Percentiles rank a stretch among this genome's conserved stretches.
These are phyloP conservation scores for Salix brachista DNA, from an alignment of 345 rosid species.

Conservation along the genomic window DNA sequence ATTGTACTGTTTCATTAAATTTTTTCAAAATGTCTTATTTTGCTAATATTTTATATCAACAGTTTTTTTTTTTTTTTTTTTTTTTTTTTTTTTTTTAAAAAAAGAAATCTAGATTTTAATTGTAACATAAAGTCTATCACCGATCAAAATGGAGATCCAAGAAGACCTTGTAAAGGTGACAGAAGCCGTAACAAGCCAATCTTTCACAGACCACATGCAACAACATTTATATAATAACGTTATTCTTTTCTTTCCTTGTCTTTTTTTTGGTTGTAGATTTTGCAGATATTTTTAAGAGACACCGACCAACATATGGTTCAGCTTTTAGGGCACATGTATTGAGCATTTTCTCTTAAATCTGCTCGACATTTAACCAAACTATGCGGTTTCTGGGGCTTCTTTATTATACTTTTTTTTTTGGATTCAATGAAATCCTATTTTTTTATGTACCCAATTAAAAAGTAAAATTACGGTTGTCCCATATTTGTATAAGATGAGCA, in stretches of 20 bases:
- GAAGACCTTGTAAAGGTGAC: slow-evolving; percentile 37
- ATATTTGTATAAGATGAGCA: too few relatives aligned
- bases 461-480: too few relatives aligned
- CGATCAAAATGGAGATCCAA: slow-evolving; percentile 31
- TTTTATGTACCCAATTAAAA: too few relatives aligned
- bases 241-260: not conserved
- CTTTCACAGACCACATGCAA: slow-evolving; percentile 11
- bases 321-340: slow-evolving; percentile 50
- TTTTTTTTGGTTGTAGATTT: not conserved
- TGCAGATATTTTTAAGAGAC: slow-evolving; percentile 18
- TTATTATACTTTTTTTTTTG: too few relatives aligned
- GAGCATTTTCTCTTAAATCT: slow-evolving; percentile 27
- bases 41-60: too few relatives aligned
- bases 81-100: too few relatives aligned
- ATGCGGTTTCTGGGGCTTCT: not conserved
- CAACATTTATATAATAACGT: not conserved
- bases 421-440: too few relatives aligned
- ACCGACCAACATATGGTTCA: slow-evolving; percentile 49
- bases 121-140: not conserved
- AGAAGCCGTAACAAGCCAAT: slow-evolving; percentile 41
- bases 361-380: slow-evolving; percentile 27
- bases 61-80: too few relatives aligned
- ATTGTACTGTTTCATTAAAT: too few relatives aligned
- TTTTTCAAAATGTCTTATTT: too few relatives aligned
- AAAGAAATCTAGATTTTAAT: too few relatives aligned